Conservation (phyloP, 2,329 filamentous ascomycete genomes). For the Scedosporium aurantiacum region DNA sequence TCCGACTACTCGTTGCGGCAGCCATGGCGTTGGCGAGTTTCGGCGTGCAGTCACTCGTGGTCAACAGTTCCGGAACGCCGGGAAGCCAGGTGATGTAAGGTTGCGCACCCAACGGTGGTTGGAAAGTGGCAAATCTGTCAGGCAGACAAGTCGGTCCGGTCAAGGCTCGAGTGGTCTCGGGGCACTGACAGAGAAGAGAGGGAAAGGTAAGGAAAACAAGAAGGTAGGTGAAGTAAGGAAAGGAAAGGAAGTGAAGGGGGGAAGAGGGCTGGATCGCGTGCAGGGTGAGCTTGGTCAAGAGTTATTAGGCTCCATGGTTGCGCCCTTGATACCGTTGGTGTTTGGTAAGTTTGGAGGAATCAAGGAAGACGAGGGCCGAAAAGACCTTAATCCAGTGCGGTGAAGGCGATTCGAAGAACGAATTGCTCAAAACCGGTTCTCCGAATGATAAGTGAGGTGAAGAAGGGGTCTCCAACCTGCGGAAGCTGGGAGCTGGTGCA, state of each 20-base stretch:
- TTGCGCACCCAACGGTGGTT: not conserved
- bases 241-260: constrained; percentile 7
- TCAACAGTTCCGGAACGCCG: not conserved
- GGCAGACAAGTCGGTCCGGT: not conserved
- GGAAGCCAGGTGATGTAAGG: not conserved
- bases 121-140: not conserved
- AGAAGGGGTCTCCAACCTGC: not conserved
- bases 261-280: constrained; percentile 6
- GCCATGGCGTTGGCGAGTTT: not conserved
- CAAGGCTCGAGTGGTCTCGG: not conserved
- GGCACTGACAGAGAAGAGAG: not conserved
- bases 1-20: constrained; percentile 29
- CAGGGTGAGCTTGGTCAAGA: constrained; percentile 4
- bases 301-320: constrained; percentile 5
- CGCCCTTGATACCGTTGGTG: constrained; percentile 4
- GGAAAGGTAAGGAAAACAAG: constrained; percentile 3
- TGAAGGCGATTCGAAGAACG: not conserved
- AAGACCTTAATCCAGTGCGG: not conserved
- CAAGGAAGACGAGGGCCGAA: not conserved
- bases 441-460: not conserved
- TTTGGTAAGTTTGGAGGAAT: constrained; percentile 3
- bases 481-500: not conserved
- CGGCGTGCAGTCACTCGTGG: not conserved
- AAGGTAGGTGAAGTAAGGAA: constrained; percentile 6
- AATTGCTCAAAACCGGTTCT: not conserved